phyloP scores from a whole-genome alignment of 2,329 filamentous ascomycete species.

The Chaetoscypha palmicola region DNA sequence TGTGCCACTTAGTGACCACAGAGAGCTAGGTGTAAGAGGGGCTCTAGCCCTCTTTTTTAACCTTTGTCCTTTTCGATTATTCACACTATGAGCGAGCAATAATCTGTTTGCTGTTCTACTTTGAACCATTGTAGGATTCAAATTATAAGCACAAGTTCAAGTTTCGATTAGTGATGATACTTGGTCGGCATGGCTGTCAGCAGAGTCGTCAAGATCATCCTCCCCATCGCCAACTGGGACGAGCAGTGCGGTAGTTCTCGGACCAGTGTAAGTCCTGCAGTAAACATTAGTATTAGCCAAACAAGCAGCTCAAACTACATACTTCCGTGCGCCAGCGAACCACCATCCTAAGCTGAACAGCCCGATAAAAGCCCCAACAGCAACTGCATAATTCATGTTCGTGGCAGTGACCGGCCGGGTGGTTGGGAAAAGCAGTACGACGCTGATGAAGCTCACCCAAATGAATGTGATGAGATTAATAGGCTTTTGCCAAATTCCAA shows the following conservation, averaged over 20 bases:
- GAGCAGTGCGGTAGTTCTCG: slow-evolving; percentile 45
- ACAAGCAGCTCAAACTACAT: background rate
- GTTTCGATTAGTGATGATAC: too few relatives aligned
- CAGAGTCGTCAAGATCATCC: background rate
- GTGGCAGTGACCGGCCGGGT: slow-evolving; percentile 38
- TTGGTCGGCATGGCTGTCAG: too few relatives aligned
- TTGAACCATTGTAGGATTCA: too few relatives aligned
- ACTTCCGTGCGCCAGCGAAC: slow-evolving; percentile 30
- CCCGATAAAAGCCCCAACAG: slow-evolving; percentile 39
- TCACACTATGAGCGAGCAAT: too few relatives aligned
- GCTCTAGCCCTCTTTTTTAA: too few relatives aligned
- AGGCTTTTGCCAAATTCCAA: slow-evolving; percentile 47
- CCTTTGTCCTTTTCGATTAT: too few relatives aligned
- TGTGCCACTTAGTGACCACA: too few relatives aligned
- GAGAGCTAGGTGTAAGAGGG: too few relatives aligned
- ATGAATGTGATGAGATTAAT: slow-evolving; percentile 49
- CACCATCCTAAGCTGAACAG: slow-evolving; percentile 45
- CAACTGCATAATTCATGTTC: slow-evolving; percentile 47
- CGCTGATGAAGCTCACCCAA: slow-evolving; percentile 57
- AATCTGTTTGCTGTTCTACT: too few relatives aligned
- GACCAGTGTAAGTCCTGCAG: slow-evolving; percentile 43
- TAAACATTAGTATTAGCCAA: background rate
- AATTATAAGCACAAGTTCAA: too few relatives aligned
- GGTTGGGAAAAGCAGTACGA: slow-evolving; percentile 50
- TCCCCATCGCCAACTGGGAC: slow-evolving; percentile 4